Percentiles rank a stretch among this genome's conserved stretches.
Conservation (phyloP, 352 stramenopile species). For the Phytophthora lateralis region DNA sequence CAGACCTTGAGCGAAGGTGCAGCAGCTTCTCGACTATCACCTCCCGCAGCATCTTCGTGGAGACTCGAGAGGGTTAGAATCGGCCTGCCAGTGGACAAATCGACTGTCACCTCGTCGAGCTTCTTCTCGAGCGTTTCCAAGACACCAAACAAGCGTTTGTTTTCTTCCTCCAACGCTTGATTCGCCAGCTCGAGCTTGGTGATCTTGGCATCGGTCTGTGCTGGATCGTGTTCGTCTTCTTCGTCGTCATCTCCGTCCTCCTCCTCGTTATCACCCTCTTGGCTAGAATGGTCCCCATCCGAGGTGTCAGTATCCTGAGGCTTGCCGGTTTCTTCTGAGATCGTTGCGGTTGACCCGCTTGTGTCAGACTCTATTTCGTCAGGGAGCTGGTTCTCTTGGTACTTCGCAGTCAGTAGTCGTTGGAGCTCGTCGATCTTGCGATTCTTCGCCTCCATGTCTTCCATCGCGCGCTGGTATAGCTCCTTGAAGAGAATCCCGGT, state of each 20-base stretch:
- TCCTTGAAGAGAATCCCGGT: constrained; percentile 59
- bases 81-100: constrained; percentile 42
- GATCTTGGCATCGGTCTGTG: constrained; percentile 25
- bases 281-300: constrained; percentile 33
- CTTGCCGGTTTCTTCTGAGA: constrained; percentile 16
- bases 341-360: background rate
- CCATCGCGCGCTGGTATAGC: constrained; percentile 73
- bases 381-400: constrained; percentile 39
- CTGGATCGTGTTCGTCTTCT: constrained; percentile 25
- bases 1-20: constrained; percentile 58
- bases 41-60: constrained; percentile 4
- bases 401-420: constrained; percentile 46
- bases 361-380: constrained; percentile 18
- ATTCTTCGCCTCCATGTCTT: constrained; percentile 71
- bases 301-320: constrained; percentile 22
- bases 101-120: constrained; percentile 51
- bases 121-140: constrained; percentile 53
- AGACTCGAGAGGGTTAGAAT: constrained; percentile 37
- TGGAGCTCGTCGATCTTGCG: constrained; percentile 73
- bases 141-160: constrained; percentile 53
- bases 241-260: constrained; percentile 27
- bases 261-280: constrained; percentile 34
- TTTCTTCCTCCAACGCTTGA: constrained; percentile 51
- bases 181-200: constrained; percentile 46
- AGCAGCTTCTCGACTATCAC: constrained; percentile 18